Evolutionary conservation across 306 rosid genomes (phyloP).

Genomic region (Acacia confusa): DNA sequence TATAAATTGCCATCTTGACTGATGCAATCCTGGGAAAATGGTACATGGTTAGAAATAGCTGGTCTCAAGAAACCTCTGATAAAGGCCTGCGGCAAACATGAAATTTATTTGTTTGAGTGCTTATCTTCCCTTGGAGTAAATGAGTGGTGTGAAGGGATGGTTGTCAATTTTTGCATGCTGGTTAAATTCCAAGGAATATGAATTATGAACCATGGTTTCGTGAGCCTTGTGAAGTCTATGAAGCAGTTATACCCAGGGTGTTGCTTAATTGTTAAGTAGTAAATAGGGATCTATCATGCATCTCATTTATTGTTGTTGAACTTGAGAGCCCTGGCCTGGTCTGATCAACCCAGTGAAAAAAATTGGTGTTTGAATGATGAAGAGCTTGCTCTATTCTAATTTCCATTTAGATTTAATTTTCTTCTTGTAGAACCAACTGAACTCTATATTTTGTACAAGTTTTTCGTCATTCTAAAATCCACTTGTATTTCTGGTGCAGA

Average conservation of each 20-base stretch:
- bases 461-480: neutral
- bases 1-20: neutral
- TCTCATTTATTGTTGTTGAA: neutral
- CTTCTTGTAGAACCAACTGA: neutral
- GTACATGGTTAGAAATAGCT: neutral
- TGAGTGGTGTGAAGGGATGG: conserved; percentile 5
- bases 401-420: conserved; percentile 2
- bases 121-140: neutral
- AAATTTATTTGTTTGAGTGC: neutral
- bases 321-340: neutral
- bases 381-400: neutral
- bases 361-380: neutral
- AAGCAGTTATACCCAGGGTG: neutral
- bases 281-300: neutral
- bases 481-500: conserved; percentile 43
- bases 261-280: neutral
- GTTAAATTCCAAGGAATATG: neutral
- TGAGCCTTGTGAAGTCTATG: neutral
- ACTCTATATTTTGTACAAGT: neutral
- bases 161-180: conserved; percentile 12
- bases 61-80: conserved; percentile 8
- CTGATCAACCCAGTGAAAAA: neutral
- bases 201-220: conserved; percentile 18
- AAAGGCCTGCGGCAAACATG: neutral
- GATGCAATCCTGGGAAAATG: neutral